Percentiles rank a stretch among this genome's conserved stretches.
phyloP scores from a whole-genome alignment of 768 basidiomycete species.

The Serendipita sp. region DNA sequence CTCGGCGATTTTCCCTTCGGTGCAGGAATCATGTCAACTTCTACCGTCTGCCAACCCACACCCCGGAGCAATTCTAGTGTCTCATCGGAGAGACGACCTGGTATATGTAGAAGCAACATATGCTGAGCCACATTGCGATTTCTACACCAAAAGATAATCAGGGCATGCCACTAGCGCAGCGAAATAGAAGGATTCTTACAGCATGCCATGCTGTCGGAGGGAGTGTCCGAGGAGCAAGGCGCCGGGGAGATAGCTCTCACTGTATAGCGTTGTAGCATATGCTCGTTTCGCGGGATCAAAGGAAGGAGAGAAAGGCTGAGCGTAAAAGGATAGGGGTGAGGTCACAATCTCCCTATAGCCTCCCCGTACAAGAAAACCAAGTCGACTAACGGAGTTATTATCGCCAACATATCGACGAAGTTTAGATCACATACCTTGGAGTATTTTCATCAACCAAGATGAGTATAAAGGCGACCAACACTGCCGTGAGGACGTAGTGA shows the following conservation, averaged over 20 bases:
- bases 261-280: slow-evolving; percentile 7
- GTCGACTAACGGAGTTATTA: too few relatives aligned
- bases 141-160: background rate
- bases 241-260: slow-evolving; percentile 7
- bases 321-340: slow-evolving; percentile 6
- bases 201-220: slow-evolving; percentile 7
- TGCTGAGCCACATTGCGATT: background rate
- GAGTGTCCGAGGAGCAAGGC: slow-evolving; percentile 7
- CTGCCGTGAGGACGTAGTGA: too few relatives aligned
- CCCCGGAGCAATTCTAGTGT: background rate
- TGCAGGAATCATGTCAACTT: background rate
- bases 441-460: too few relatives aligned
- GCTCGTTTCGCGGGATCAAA: slow-evolving; percentile 6
- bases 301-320: background rate
- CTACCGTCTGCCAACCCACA: background rate
- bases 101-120: slow-evolving; percentile 8
- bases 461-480: too few relatives aligned
- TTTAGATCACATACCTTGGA: too few relatives aligned
- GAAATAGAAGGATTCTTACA: background rate
- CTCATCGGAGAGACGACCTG: background rate
- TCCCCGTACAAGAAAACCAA: too few relatives aligned
- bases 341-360: background rate
- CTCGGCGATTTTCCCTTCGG: background rate
- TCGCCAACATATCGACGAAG: too few relatives aligned
- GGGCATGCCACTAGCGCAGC: background rate